These are phyloP conservation scores for Westerdykella ornata DNA, from an alignment of 2,329 filamentous ascomycete genomes.

Conservation along the genomic window DNA sequence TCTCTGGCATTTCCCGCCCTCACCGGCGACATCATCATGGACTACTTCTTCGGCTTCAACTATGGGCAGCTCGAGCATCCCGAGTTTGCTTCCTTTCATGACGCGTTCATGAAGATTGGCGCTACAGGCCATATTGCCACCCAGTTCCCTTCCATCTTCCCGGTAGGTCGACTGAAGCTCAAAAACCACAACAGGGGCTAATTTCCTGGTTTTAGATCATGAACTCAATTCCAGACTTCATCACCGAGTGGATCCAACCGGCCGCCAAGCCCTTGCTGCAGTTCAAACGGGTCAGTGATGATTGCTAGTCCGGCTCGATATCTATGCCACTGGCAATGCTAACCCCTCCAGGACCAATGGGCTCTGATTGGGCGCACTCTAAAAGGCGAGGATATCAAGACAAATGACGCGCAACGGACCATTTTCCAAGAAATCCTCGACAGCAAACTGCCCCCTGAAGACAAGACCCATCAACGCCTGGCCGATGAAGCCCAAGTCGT, in stretches of 20 bases:
- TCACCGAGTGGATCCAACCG: conserved; percentile 28
- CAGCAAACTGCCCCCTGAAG: conserved; percentile 22
- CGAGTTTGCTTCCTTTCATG: conserved; percentile 31
- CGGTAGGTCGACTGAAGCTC: conserved; percentile 14
- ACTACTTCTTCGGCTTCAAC: conserved; percentile 38
- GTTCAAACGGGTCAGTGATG: conserved; percentile 22
- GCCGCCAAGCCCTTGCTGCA: conserved; percentile 26
- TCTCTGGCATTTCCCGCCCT: conserved; percentile 36
- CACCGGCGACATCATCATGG: conserved; percentile 43
- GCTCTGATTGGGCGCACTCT: conserved; percentile 23
- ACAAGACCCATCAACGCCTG: conserved; percentile 36
- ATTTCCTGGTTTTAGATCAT: conserved; percentile 19
- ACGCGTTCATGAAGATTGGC: conserved; percentile 29
- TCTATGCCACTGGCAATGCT: background rate
- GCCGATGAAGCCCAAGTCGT: conserved; percentile 37
- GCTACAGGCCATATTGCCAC: conserved; percentile 28
- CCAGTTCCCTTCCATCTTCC: conserved; percentile 27
- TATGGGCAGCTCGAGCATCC: conserved; percentile 28
- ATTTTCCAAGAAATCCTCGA: conserved; percentile 33
- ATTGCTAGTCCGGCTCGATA: background rate
- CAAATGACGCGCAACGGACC: conserved; percentile 29
- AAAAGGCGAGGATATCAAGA: conserved; percentile 22
- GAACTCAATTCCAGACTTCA: conserved; percentile 26
- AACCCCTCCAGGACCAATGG: conserved; percentile 17
- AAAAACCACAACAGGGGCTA: background rate